Percentiles rank a stretch among this genome's conserved stretches.
Evolutionary conservation across 1,284 basidiomycete species (phyloP).

Genomic region (Prillingera fragicola): DNA sequence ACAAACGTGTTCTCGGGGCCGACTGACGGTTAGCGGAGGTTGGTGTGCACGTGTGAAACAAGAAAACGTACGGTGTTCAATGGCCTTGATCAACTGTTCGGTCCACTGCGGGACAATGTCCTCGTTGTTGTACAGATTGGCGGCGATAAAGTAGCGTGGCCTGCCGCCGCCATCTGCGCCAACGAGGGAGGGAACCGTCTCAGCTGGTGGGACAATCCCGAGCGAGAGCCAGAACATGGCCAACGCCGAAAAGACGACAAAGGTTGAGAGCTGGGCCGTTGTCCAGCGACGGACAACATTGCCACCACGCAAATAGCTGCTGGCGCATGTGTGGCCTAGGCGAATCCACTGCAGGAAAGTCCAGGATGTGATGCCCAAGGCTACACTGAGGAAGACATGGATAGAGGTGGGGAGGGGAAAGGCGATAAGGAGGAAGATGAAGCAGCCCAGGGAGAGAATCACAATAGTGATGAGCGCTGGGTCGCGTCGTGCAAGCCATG

Average conservation of each 20-base stretch:
- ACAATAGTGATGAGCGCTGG: constrained; percentile 5
- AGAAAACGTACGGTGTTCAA: constrained; percentile 24
- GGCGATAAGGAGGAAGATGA: constrained; percentile 16
- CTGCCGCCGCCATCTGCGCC: background rate
- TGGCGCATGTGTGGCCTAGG: constrained; percentile 5
- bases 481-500: constrained; percentile 6
- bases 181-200: constrained; percentile 12
- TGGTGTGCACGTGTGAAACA: background rate
- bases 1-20: constrained; percentile 55
- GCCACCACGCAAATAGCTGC: background rate
- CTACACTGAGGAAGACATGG: constrained; percentile 20
- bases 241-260: constrained; percentile 11
- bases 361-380: constrained; percentile 19
- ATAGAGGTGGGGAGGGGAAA: constrained; percentile 37
- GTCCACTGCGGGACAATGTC: constrained; percentile 22
- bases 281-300: constrained; percentile 1
- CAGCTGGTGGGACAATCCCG: constrained; percentile 14
- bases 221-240: constrained; percentile 17
- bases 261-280: background rate
- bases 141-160: constrained; percentile 30
- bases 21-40: constrained; percentile 39
- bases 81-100: constrained; percentile 18
- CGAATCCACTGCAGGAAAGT: constrained; percentile 12
- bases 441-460: constrained; percentile 3
- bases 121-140: constrained; percentile 35